Evolutionary conservation across 495 filamentous ascomycete genomes (phyloP).

Genomic region (Penicillium waksmanii): DNA sequence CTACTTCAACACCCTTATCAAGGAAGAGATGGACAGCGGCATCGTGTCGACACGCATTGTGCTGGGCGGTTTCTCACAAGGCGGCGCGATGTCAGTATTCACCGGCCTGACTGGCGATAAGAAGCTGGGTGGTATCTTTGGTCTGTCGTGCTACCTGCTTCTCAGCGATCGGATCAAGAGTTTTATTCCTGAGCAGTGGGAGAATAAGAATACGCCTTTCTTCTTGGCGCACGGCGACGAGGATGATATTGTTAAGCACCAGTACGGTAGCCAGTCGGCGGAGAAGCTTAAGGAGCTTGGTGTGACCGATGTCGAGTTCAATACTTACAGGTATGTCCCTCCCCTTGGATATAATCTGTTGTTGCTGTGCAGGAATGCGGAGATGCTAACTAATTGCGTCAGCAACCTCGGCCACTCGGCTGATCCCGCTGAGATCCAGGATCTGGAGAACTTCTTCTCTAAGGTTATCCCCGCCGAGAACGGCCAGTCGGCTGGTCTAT

Average conservation of each 20-base stretch:
- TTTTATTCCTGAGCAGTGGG: slow-evolving; percentile 62
- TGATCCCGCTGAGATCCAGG: slow-evolving; percentile 75
- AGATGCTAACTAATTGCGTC: slow-evolving; percentile 21
- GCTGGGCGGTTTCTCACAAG: slow-evolving; percentile 70
- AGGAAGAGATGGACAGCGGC: slow-evolving; percentile 78
- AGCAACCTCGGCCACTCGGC: slow-evolving; percentile 78
- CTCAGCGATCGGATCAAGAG: slow-evolving; percentile 71
- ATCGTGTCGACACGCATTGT: slow-evolving; percentile 84
- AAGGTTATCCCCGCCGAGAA: slow-evolving; percentile 63
- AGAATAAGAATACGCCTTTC: slow-evolving; percentile 80
- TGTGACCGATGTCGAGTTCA: slow-evolving; percentile 70
- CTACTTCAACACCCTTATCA: slow-evolving; percentile 80
- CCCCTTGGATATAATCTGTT: not conserved
- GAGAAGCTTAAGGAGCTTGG: slow-evolving; percentile 66
- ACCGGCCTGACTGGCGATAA: slow-evolving; percentile 71
- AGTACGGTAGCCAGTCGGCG: slow-evolving; percentile 68
- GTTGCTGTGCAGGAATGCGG: not conserved
- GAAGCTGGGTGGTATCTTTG: slow-evolving; percentile 86
- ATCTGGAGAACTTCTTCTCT: slow-evolving; percentile 77
- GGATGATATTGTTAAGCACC: slow-evolving; percentile 70
- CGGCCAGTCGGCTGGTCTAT: slow-evolving; percentile 57
- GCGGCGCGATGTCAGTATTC: slow-evolving; percentile 63
- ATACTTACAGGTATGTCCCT: slow-evolving; percentile 69
- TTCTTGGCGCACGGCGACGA: slow-evolving; percentile 84
- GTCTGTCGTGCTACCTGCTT: slow-evolving; percentile 80